Evolutionary conservation across 805 yeast species (phyloP), one percentile per base, ranked within the genome.

Genomic region (Cyberlindnera xishuangbannaensis): DNA sequence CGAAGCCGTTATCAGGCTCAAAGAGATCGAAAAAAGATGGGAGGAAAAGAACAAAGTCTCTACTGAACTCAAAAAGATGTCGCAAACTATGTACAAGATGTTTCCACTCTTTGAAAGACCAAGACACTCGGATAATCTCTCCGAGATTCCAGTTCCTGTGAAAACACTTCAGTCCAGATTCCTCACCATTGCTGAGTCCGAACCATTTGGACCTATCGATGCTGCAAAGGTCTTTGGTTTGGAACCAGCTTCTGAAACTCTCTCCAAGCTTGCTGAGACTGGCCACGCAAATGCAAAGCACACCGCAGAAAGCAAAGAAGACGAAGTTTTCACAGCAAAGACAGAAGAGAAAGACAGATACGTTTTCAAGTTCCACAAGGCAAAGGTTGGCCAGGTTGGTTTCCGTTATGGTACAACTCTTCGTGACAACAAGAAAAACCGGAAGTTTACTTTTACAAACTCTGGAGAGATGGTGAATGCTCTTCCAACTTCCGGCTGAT

Each of bases 201-300:
- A 87, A 63, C 95, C 95, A 8, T 88, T 90, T 56, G 96, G 96
- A 6, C 95, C 97, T 5, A 71, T 87, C 6, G 97, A 92, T 54
- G 97, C 98, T 11, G 96, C 98, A 31, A 66, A 76, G 37, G 73
- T 82, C 25, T 74, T 85, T 43, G 87, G 72, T 27, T 68, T 90
- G 44, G 88, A 84, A 56, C 95, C 95, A n/a, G 97, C 97, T 18
- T 73, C 76, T 30, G 76, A 69, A 23, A 83, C 92, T 3, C 68
- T 88, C 47, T 75, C 78, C 48, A 76, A 74, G 56, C 69, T 88
- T 42, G 69, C 84, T 10, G 51, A 75, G 46, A 64, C 71, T 28
- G 76, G 76, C 30, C 77, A 71, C 36, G 74, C 69, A 30, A 64
- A 71, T 5, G 74, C 69, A 30, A 64, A 71, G 6, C 58, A 61